These are phyloP conservation scores for Penicillium freii DNA, from an alignment of 2,329 filamentous ascomycete species.

Conservation along the genomic window DNA sequence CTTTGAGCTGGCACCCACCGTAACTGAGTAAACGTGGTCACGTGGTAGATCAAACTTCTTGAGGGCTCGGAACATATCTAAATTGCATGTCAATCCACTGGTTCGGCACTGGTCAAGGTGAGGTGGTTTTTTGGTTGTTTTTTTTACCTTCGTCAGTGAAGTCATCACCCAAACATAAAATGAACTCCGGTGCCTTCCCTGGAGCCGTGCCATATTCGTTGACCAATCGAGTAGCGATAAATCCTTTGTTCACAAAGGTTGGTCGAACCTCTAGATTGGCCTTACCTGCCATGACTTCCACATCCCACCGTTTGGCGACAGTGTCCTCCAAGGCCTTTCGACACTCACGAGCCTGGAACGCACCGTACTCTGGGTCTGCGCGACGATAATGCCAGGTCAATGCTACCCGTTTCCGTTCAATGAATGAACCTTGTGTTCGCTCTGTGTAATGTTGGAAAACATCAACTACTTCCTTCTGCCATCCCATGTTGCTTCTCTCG, in stretches of 20 bases:
- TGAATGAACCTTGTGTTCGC: conserved; percentile 81
- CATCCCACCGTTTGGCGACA: conserved; percentile 76
- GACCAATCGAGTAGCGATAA: conserved; percentile 83
- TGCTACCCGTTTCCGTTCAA: conserved; percentile 90
- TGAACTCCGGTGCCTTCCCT: conserved; percentile 70
- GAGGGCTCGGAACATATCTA: conserved; percentile 81
- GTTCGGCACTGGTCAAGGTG: background rate
- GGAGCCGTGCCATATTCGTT: conserved; percentile 61
- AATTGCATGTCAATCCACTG: background rate
- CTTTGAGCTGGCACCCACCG: conserved; percentile 87
- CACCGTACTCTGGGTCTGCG: conserved; percentile 80
- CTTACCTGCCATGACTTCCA: conserved; percentile 96
- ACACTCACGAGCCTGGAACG: conserved; percentile 76
- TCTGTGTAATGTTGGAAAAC: conserved; percentile 89
- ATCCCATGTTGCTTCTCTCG: conserved; percentile 82
- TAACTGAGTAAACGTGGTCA: conserved; percentile 81
- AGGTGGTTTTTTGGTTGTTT: too few species aligned
- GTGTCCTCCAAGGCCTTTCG: conserved; percentile 76
- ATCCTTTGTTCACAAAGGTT: conserved; percentile 96
- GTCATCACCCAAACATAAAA: conserved; percentile 89
- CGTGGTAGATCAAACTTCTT: conserved; percentile 54
- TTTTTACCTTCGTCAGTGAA: conserved; percentile 88
- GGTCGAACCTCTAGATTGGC: conserved; percentile 96
- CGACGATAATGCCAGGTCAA: conserved; percentile 97
- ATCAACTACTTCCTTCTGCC: conserved; percentile 81